Evolutionary conservation across 2,329 filamentous ascomycete species (phyloP).

Genomic region (Trichophyton mentagrophytes): DNA sequence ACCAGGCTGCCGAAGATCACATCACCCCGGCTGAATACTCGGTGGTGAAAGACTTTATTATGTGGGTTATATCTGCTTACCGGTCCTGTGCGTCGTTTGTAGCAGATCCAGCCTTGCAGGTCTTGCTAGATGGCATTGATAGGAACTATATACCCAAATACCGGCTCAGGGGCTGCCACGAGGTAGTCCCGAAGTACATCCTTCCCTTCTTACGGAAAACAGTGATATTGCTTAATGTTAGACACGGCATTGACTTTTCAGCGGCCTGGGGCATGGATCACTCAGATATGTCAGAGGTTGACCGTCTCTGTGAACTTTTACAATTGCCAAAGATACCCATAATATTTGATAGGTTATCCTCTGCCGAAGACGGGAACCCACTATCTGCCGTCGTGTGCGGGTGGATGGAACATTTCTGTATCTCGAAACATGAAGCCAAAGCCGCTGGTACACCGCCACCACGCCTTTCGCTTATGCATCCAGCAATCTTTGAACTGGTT

Average conservation of each 20-base stretch:
- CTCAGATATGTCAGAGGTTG: slow-evolving; percentile 53
- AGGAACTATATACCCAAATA: slow-evolving; percentile 1
- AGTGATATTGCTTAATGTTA: slow-evolving; percentile 70
- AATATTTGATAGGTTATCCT: slow-evolving; percentile 51
- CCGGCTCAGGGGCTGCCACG: slow-evolving; percentile 22
- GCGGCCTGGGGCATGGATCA: slow-evolving; percentile 44
- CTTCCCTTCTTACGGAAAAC: slow-evolving; percentile 81
- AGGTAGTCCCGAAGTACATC: slow-evolving; percentile 61
- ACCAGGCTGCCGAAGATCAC: slow-evolving; percentile 17
- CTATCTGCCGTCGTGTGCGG: slow-evolving; percentile 45
- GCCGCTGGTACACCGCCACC: slow-evolving; percentile 5
- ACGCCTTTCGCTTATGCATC: slow-evolving; percentile 54
- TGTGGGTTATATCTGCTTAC: slow-evolving; percentile 22
- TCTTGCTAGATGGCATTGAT: background rate
- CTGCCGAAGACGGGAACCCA: slow-evolving; percentile 27
- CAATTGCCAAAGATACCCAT: slow-evolving; percentile 66
- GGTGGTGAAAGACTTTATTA: slow-evolving; percentile 25
- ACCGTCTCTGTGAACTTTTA: slow-evolving; percentile 61
- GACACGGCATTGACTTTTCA: slow-evolving; percentile 78
- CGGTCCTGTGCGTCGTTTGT: background rate
- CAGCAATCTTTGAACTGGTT: slow-evolving; percentile 84
- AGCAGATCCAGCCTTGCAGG: background rate
- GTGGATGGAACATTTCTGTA: slow-evolving; percentile 53
- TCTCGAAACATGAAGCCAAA: slow-evolving; percentile 20
- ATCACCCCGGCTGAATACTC: background rate